Conservation (phyloP, 2,329 filamentous ascomycete species). For the Sporothrix brasiliensis region DNA sequence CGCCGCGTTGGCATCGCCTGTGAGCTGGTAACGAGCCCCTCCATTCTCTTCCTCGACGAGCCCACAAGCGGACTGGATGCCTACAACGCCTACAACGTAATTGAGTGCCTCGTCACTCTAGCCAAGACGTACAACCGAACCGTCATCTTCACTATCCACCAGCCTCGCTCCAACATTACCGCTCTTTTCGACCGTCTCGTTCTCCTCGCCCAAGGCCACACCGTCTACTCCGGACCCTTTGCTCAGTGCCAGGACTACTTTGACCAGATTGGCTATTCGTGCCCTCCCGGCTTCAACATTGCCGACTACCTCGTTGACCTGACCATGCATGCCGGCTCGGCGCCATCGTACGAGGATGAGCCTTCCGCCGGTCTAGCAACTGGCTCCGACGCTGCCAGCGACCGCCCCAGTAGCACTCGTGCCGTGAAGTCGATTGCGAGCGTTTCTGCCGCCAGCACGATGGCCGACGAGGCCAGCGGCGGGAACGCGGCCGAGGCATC, state of each 20-base stretch:
- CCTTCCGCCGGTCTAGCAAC: slow-evolving; percentile 42
- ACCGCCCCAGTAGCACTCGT: slow-evolving; percentile 81
- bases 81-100: slow-evolving; percentile 96
- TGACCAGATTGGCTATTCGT: slow-evolving; percentile 86
- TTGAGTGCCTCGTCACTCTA: slow-evolving; percentile 91
- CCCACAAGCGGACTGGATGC: slow-evolving; percentile 95
- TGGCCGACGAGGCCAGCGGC: slow-evolving; percentile 62
- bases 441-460: slow-evolving; percentile 71
- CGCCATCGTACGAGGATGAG: slow-evolving; percentile 59
- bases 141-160: slow-evolving; percentile 97
- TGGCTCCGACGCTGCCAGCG: slow-evolving; percentile 61
- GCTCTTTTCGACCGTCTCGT: slow-evolving; percentile 95
- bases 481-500: slow-evolving; percentile 55
- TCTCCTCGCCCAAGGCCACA: slow-evolving; percentile 82
- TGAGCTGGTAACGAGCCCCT: slow-evolving; percentile 94
- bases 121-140: slow-evolving; percentile 97
- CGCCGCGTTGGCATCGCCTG: slow-evolving; percentile 95
- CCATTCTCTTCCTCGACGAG: slow-evolving; percentile 95
- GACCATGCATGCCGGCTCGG: slow-evolving; percentile 87
- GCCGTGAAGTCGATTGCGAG: slow-evolving; percentile 91
- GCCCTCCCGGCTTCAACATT: slow-evolving; percentile 97
- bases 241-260: slow-evolving; percentile 89
- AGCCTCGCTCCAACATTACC: slow-evolving; percentile 96
- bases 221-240: slow-evolving; percentile 93
- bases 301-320: slow-evolving; percentile 96